A percentile compares a stretch with the other conserved stretches of the same genome.
Conservation (phyloP, 2,329 filamentous ascomycete species). For the Colletotrichum chrysophilum region DNA sequence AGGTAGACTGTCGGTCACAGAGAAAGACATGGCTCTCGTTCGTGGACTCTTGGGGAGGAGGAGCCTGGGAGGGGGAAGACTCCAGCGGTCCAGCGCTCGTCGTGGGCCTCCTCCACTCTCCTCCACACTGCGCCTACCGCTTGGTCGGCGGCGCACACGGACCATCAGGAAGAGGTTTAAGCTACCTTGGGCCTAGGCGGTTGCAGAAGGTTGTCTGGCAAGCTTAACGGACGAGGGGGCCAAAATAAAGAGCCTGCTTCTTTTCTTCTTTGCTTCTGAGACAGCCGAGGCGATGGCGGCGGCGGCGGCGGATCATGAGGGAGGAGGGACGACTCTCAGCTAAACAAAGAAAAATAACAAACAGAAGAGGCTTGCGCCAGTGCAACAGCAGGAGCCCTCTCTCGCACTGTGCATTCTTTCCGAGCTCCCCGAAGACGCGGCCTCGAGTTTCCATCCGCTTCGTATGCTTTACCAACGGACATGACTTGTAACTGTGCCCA, state of each 20-base stretch:
- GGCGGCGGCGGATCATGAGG: neutral
- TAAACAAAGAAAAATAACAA: neutral
- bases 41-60: neutral
- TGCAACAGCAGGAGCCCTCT: neutral
- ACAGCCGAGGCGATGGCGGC: neutral
- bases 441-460: neutral
- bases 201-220: neutral
- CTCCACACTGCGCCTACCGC: slow-evolving; percentile 1
- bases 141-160: neutral
- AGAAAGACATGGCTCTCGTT: neutral
- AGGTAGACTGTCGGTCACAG: neutral
- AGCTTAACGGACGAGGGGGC: neutral
- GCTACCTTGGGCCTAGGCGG: slow-evolving; percentile 2
- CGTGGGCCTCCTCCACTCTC: neutral
- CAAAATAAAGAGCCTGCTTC: neutral
- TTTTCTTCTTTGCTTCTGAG: slow-evolving; percentile 1
- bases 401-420: neutral
- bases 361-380: slow-evolving; percentile 9
- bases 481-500: neutral
- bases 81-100: neutral
- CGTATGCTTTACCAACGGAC: neutral
- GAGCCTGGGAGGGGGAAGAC: neutral
- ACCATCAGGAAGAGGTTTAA: neutral
- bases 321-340: neutral
- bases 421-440: neutral